Evolutionary conservation across 2,329 filamentous ascomycete species (phyloP).

Genomic region (Simplicillium sp.): DNA sequence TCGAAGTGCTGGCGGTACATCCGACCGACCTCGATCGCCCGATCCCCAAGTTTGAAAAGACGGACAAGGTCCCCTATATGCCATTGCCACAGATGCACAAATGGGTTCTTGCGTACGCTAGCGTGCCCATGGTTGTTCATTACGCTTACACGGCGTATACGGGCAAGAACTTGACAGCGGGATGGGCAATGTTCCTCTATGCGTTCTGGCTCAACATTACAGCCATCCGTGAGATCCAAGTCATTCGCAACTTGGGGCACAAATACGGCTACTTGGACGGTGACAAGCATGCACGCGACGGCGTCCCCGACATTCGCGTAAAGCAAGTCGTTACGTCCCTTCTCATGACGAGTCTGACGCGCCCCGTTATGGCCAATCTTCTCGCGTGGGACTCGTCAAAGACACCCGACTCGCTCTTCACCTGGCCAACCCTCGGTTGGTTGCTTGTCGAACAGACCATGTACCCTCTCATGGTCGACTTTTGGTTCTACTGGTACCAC

Average conservation of each 20-base stretch:
- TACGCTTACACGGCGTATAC: constrained; percentile 21
- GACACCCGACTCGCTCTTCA: constrained; percentile 6
- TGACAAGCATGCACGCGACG: constrained; percentile 30
- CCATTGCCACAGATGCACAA: constrained; percentile 22
- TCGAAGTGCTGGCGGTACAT: constrained; percentile 20
- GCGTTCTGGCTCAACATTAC: constrained; percentile 26
- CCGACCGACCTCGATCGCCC: constrained; percentile 16
- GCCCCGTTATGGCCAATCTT: constrained; percentile 22
- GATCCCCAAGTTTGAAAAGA: constrained; percentile 27
- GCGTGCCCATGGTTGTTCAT: constrained; percentile 25
- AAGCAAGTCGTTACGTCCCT: constrained; percentile 21
- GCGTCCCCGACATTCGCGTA: constrained; percentile 28
- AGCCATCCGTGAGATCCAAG: constrained; percentile 26
- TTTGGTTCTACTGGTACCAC: constrained; percentile 35
- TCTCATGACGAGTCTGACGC: constrained; percentile 19
- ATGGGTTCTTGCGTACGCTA: constrained; percentile 28
- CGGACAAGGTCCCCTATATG: constrained; percentile 28
- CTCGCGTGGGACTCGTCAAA: constrained; percentile 15
- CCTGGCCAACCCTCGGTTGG: constrained; percentile 18
- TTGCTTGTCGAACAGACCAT: constrained; percentile 26
- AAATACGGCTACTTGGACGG: constrained; percentile 31
- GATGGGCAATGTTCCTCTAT: constrained; percentile 26
- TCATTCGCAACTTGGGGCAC: constrained; percentile 26
- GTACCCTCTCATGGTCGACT: constrained; percentile 31
- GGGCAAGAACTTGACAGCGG: constrained; percentile 17